Base-by-base conservation (phyloP, 257 asterid species). In the Anisodus tanguticus region DNA sequence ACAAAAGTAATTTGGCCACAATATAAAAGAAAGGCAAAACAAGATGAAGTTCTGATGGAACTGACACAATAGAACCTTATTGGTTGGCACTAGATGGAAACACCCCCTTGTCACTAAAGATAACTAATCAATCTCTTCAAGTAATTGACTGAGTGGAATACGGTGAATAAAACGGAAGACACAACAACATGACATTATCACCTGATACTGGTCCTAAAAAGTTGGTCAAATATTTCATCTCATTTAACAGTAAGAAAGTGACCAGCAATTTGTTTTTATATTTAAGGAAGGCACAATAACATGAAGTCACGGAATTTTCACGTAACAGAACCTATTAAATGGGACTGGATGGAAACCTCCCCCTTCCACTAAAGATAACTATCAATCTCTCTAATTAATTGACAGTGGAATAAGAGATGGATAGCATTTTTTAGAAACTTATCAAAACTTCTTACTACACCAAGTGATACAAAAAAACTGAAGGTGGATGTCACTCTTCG, bases 21-120 rank as follows among this genome's bases (percentile, higher is more conserved):
- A 81, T 59, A 81, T 45, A 37, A 81, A 63, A 63, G 59, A 81
- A 81, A 12, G 63, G 45, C 45, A 39, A 64, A 35, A 81, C 76
- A 2, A 60, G 11, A 26, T 35, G 58, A 43, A 80, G 41, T 80
- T 13, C 58, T 8, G 57, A 43, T 71, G 37, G 16, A 43, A 43
- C 45, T 43, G 37, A 71, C 39, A 49, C 35, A 15, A 9, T 35
- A 58, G 51, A 80, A 39, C 16, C 39, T 39, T 37, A 71, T n/a
- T 2, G 16, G 79, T 43, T 71, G 54, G 57, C 35, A 45, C 78
- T 41, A 41, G 31, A 69, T 41, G 31, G 78, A 39, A 39, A 16
- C 31, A 41, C 35, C 54, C 43, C 54, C 31, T 0, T 69, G 78
- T 8, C 78, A 41, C 39, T 5, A 43, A 43, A 31, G 79, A 10